Conservation (phyloP, 2,329 filamentous ascomycete species). For the Acrocalymma vagum region DNA sequence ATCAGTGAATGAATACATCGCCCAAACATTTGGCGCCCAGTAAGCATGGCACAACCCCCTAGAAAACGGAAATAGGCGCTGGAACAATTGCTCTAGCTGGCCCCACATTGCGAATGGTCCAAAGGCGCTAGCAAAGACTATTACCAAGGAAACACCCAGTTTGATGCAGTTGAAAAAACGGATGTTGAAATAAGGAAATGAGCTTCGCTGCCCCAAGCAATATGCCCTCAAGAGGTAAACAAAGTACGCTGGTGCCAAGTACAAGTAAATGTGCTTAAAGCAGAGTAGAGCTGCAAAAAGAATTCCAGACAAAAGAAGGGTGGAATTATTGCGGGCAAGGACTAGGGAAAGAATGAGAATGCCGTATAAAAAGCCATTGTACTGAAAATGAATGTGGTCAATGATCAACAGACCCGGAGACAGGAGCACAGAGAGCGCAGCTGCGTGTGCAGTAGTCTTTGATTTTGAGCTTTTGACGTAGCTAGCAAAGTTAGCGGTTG, state of each 20-base stretch:
- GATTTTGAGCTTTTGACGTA: slow-evolving; percentile 78
- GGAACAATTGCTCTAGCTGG: slow-evolving; percentile 84
- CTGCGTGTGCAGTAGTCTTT: slow-evolving; percentile 83
- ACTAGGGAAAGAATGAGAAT: slow-evolving; percentile 87
- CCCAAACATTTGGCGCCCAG: slow-evolving; percentile 98
- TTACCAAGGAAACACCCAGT: slow-evolving; percentile 75
- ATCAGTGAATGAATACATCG: slow-evolving; percentile 92
- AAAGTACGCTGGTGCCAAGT: slow-evolving; percentile 94
- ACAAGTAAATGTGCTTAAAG: slow-evolving; percentile 98
- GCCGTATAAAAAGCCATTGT: slow-evolving; percentile 97
- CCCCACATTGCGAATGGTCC: slow-evolving; percentile 85
- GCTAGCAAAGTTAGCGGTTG: slow-evolving; percentile 53
- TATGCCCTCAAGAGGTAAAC: slow-evolving; percentile 90
- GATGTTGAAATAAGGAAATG: slow-evolving; percentile 73
- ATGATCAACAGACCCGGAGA: slow-evolving; percentile 96
- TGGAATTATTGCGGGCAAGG: slow-evolving; percentile 77
- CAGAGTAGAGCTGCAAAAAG: slow-evolving; percentile 87
- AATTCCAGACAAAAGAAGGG: slow-evolving; percentile 79
- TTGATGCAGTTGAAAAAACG: slow-evolving; percentile 83
- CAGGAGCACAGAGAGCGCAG: slow-evolving; percentile 86
- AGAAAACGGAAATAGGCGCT: slow-evolving; percentile 91
- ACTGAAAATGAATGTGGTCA: slow-evolving; percentile 98
- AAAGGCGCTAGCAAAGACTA: slow-evolving; percentile 81
- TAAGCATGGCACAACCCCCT: slow-evolving; percentile 95
- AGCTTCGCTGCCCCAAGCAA: slow-evolving; percentile 79